Evolutionary conservation across 306 rosid genomes (phyloP).

Genomic region (Mimosa bimucronata): DNA sequence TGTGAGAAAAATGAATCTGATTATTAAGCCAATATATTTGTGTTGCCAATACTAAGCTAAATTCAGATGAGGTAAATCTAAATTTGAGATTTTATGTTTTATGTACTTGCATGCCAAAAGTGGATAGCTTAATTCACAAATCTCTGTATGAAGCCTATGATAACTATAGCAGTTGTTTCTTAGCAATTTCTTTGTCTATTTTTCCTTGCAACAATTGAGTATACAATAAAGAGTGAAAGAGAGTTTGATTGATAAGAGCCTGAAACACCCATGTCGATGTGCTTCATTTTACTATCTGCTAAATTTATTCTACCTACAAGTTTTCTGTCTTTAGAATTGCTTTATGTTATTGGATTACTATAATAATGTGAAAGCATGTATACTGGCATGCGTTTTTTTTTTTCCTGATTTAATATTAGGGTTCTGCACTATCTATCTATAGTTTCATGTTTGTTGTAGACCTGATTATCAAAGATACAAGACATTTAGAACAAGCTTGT

Average conservation of each 20-base stretch:
- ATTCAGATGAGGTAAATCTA: slow-evolving; percentile 22
- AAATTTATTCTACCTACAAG: background rate
- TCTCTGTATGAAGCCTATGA: background rate
- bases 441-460: too few relatives aligned
- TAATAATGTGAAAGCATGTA: background rate
- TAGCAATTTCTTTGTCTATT: background rate
- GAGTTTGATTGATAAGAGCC: slow-evolving; percentile 13
- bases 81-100: slow-evolving; percentile 24
- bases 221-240: background rate
- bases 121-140: slow-evolving; percentile 24
- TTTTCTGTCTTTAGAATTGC: background rate
- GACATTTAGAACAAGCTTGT: slow-evolving; percentile 15
- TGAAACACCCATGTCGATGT: background rate
- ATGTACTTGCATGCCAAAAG: slow-evolving; percentile 16
- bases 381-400: background rate
- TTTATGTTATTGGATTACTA: background rate
- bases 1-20: slow-evolving; percentile 2
- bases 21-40: slow-evolving; percentile 22
- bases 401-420: background rate
- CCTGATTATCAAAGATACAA: slow-evolving; percentile 15
- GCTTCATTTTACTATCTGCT: background rate
- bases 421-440: background rate
- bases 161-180: slow-evolving; percentile 1
- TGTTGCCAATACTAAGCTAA: slow-evolving; percentile 12
- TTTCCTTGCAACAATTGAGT: background rate